phyloP scores from a whole-genome alignment of 192 early-diverging fungal species.

The Mycoemilia scoparia region DNA sequence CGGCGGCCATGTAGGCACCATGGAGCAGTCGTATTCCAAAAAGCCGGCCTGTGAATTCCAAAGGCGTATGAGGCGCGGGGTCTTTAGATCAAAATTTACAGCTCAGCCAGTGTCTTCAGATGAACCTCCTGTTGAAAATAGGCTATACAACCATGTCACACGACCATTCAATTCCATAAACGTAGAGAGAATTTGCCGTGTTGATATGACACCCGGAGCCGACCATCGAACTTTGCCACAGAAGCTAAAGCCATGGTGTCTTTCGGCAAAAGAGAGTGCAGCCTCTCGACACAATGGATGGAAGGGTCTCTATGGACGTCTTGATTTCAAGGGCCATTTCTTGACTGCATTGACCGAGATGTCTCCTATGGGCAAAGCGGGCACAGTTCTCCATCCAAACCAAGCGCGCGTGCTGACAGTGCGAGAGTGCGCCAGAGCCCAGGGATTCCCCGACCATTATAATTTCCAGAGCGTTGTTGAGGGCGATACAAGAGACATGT shows the following conservation, averaged over 20 bases:
- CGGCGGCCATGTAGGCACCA: slow-evolving; percentile 24
- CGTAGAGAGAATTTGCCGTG: slow-evolving; percentile 33
- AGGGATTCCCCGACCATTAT: slow-evolving; percentile 53
- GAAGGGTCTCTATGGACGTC: slow-evolving; percentile 42
- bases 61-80: slow-evolving; percentile 18
- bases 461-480: slow-evolving; percentile 22
- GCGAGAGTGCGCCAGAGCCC: slow-evolving; percentile 45
- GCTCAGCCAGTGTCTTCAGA: slow-evolving; percentile 6
- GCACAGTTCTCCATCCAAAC: slow-evolving; percentile 43
- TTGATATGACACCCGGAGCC: slow-evolving; percentile 26
- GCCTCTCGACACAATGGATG: slow-evolving; percentile 36
- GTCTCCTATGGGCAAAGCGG: slow-evolving; percentile 40
- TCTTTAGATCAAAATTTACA: too few relatives aligned
- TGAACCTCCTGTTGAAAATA: slow-evolving; percentile 11
- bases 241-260: slow-evolving; percentile 36
- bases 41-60: slow-evolving; percentile 33
- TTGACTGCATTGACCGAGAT: slow-evolving; percentile 38
- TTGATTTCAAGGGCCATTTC: slow-evolving; percentile 41
- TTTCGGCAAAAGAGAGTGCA: slow-evolving; percentile 29
- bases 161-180: slow-evolving; percentile 29
- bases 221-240: slow-evolving; percentile 33
- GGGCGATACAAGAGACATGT: slow-evolving; percentile 26
- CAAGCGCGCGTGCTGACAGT: slow-evolving; percentile 38
- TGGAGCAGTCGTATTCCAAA: slow-evolving; percentile 17
- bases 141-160: slow-evolving; percentile 29